Percentiles rank a stretch among this genome's conserved stretches.
Evolutionary conservation across 2,329 filamentous ascomycete genomes (phyloP).

Genomic region (Pseudogymnoascus verrucosus): DNA sequence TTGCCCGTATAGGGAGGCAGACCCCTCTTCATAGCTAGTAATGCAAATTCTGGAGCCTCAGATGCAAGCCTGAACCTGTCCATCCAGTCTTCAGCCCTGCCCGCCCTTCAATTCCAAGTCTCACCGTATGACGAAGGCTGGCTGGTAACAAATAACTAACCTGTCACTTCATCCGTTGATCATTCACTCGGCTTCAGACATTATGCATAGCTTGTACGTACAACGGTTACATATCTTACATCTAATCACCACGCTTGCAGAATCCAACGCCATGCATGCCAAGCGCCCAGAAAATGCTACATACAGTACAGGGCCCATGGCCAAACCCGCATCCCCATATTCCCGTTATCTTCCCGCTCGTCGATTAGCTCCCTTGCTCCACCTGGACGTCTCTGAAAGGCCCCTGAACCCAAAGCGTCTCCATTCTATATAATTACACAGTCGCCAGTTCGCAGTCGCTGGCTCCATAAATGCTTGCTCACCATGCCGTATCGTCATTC

Average conservation of each 20-base stretch:
- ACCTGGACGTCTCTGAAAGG: not conserved
- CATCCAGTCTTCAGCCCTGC: not conserved
- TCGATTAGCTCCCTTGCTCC: constrained; percentile 3
- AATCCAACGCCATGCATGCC: not conserved
- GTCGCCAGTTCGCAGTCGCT: not conserved
- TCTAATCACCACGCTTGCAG: not conserved
- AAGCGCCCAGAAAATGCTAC: not conserved
- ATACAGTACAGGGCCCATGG: not conserved
- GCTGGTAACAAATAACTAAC: not conserved
- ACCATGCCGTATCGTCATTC: constrained; percentile 1
- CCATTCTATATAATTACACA: not conserved
- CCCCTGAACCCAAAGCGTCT: not conserved
- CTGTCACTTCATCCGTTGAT: not conserved
- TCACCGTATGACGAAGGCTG: not conserved
- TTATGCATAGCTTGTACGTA: constrained; percentile 8
- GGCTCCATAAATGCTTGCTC: not conserved
- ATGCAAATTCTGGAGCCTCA: not conserved
- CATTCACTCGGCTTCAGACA: not conserved
- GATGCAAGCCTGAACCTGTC: not conserved
- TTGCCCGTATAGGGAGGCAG: not conserved
- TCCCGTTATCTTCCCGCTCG: constrained; percentile 5
- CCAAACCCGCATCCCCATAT: constrained; percentile 8
- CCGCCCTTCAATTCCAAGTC: not conserved
- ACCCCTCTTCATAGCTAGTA: not conserved
- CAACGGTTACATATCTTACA: constrained; percentile 1